Evolutionary conservation across 23 red algal genomes (phyloP).

Genomic region (Chondrus crispus): DNA sequence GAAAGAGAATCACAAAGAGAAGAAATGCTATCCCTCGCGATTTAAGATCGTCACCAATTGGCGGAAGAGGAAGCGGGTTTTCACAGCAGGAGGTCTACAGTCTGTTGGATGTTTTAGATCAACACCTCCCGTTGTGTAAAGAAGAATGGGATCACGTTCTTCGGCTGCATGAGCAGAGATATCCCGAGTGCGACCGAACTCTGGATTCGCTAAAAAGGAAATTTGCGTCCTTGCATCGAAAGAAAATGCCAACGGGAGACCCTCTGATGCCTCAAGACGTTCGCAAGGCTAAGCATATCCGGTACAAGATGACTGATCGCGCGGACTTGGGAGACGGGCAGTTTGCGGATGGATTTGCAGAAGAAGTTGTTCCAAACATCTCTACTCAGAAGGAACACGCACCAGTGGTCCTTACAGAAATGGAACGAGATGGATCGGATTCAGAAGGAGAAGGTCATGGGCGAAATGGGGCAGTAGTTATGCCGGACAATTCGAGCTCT

Average conservation of each 20-base stretch:
- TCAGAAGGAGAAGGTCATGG: too few species aligned
- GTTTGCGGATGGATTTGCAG: neutral
- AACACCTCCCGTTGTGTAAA: neutral
- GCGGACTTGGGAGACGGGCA: neutral
- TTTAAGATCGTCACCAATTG: too few species aligned
- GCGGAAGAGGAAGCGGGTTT: too few species aligned
- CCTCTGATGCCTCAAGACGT: neutral
- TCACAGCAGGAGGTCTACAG: neutral
- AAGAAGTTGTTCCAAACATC: too few species aligned
- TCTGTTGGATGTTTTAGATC: neutral
- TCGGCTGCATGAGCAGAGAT: neutral
- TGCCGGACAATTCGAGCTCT: too few species aligned
- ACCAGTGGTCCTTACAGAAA: too few species aligned
- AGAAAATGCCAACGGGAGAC: neutral
- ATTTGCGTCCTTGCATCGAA: neutral
- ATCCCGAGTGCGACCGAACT: neutral
- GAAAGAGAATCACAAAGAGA: too few species aligned
- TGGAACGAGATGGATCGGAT: too few species aligned
- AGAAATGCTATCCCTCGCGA: too few species aligned
- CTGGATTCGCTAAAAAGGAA: neutral
- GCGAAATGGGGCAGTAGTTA: too few species aligned
- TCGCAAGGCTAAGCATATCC: neutral
- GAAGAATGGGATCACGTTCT: neutral
- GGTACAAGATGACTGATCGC: neutral
- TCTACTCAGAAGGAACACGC: too few species aligned